Evolutionary conservation across 495 filamentous ascomycete genomes (phyloP).

Genomic region (Penicillium lagena): DNA sequence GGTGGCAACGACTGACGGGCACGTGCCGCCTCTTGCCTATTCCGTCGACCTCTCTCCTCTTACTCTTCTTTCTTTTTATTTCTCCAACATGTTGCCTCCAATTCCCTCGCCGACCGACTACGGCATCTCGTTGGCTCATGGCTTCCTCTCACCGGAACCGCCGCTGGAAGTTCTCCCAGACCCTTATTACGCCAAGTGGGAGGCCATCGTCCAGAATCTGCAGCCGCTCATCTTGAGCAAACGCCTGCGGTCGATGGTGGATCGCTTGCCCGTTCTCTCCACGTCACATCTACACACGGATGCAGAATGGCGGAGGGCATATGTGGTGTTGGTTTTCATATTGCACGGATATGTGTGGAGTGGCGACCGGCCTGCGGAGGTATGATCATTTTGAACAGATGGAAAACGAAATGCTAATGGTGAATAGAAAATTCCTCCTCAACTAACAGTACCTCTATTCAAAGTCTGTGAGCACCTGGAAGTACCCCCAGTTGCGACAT

Average conservation of each 20-base stretch:
- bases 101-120: conserved; percentile 77
- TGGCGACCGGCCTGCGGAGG: conserved; percentile 72
- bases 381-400: conserved; percentile 19
- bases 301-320: conserved; percentile 88
- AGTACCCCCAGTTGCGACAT: conserved; percentile 90
- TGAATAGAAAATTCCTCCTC: conserved; percentile 68
- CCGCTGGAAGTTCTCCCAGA: conserved; percentile 76
- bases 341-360: conserved; percentile 95
- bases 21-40: neutral
- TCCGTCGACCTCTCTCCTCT: neutral
- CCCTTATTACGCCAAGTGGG: conserved; percentile 91
- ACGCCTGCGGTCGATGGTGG: conserved; percentile 67
- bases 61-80: conserved; percentile 1
- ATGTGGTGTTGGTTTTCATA: conserved; percentile 80
- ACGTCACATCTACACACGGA: conserved; percentile 72
- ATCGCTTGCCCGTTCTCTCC: conserved; percentile 73
- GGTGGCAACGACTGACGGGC: neutral
- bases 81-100: conserved; percentile 66
- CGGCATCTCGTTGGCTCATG: conserved; percentile 76
- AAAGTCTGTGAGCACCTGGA: conserved; percentile 74
- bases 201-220: conserved; percentile 74
- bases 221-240: conserved; percentile 80
- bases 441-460: conserved; percentile 78
- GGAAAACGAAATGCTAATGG: conserved; percentile 6
- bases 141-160: conserved; percentile 81